Base-by-base conservation (phyloP, 345 rosid species). In the Hypericum androsaemum region DNA sequence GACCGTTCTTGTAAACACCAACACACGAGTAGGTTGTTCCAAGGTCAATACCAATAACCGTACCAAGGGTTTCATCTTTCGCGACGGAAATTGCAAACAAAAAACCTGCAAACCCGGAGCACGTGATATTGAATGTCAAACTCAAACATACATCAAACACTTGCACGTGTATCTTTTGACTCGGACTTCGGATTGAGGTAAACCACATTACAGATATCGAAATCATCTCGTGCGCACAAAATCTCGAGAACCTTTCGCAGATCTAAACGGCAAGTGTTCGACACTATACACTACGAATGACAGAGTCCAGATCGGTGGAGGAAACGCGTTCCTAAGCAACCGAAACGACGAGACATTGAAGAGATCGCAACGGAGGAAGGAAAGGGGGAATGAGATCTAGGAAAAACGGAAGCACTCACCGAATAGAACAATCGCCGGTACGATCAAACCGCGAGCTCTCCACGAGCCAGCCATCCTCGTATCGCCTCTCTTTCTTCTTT, bases 11-110 rank as follows among this genome's bases (percentile, higher is more conserved):
- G 79, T 90, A 90, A 39, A 90, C 98, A 68, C 96, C 98, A 42
- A 90, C 98, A 71, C 98, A 90, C 0, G 98, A 90, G 53, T 90
- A 90, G 0, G 98, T 90, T 6, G 98, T 90, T 0, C 98, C 98
- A 22, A 90, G 95, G 58, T 90, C 98, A 32, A 90, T 90, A 50
- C 98, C 98, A 11, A 90, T 90, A 0, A 87, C 96, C 3, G 98
- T 80, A 54, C 98, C 98, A 64, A 90, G 62, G 36, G 87, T 78
- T 51, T 83, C 87, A 74, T 83, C 77, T 65, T 80, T 77, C 2
- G 80, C 94, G 50, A 71, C 68, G n/a, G 82, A 76, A 47, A 73
- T 63, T 11, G 83, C 82, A 68, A 81, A 79, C 2, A 75, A 64
- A 54, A 78, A 74, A 50, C 87, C 89, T 82, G 65, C 22, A 52